Evolutionary conservation across 2,329 filamentous ascomycete species (phyloP).

Genomic region (Colletotrichum tanaceti): DNA sequence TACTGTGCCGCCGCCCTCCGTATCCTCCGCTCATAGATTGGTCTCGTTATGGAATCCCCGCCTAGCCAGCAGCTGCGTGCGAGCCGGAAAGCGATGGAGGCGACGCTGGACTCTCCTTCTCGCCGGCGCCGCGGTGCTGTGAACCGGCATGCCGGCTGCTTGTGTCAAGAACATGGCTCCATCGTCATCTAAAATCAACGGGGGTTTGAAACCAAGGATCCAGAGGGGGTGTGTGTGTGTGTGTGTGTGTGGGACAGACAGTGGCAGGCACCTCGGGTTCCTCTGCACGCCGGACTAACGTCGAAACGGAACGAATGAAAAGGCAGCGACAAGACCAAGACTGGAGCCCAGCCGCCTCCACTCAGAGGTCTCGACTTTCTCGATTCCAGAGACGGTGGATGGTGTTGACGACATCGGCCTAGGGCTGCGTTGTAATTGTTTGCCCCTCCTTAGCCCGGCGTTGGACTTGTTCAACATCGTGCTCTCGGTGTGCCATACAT

Average conservation of each 20-base stretch:
- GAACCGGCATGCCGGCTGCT: slow-evolving; percentile 26
- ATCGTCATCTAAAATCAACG: slow-evolving; percentile 35
- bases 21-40: neutral
- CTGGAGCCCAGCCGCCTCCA: neutral
- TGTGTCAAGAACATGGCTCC: slow-evolving; percentile 36
- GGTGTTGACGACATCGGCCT: slow-evolving; percentile 16
- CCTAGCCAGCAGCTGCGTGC: slow-evolving; percentile 18
- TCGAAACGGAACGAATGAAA: neutral
- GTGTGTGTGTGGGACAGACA: slow-evolving; percentile 9
- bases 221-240: slow-evolving; percentile 12
- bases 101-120: neutral
- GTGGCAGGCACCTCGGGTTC: neutral
- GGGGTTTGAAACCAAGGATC: slow-evolving; percentile 31
- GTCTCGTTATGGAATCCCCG: slow-evolving; percentile 22
- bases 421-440: slow-evolving; percentile 19
- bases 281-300: neutral
- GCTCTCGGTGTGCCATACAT: slow-evolving; percentile 13
- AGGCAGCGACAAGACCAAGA: neutral
- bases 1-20: too few relatives aligned
- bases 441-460: neutral
- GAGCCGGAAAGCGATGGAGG: slow-evolving; percentile 3
- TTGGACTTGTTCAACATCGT: slow-evolving; percentile 10
- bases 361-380: slow-evolving; percentile 14
- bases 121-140: slow-evolving; percentile 25
- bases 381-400: neutral